Percentiles rank a stretch among this genome's conserved stretches.
phyloP scores from a whole-genome alignment of 2,329 filamentous ascomycete genomes.

The Diaporthe citri region DNA sequence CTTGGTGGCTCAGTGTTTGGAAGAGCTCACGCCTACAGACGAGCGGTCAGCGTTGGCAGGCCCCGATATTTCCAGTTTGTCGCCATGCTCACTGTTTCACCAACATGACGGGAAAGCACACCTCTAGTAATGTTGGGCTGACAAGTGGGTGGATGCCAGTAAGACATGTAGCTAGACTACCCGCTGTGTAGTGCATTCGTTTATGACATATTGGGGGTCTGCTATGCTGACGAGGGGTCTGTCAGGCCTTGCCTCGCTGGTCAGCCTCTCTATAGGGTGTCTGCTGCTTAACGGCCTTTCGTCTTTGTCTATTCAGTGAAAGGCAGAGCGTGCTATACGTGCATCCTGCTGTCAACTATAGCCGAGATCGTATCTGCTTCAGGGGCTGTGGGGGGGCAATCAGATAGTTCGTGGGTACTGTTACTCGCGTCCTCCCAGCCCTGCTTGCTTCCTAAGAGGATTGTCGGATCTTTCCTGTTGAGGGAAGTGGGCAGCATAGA shows the following conservation, averaged over 20 bases:
- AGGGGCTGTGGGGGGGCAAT: background rate
- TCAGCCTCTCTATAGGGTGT: background rate
- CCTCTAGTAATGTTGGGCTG: background rate
- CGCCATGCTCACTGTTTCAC: constrained; percentile 30
- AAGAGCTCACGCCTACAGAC: background rate
- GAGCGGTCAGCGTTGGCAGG: constrained; percentile 8
- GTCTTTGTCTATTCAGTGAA: background rate
- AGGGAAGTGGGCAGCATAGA: background rate
- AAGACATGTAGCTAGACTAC: constrained; percentile 17
- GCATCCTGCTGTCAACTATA: constrained; percentile 3
- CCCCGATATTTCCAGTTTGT: background rate
- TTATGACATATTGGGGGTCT: constrained; percentile 11
- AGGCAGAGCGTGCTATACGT: background rate
- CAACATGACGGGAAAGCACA: constrained; percentile 8
- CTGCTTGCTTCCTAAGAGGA: constrained; percentile 1
- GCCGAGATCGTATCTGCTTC: background rate
- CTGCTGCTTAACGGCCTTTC: background rate
- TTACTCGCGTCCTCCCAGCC: background rate
- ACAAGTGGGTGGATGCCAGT: background rate
- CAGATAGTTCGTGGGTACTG: background rate
- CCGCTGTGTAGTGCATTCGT: background rate
- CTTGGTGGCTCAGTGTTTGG: background rate
- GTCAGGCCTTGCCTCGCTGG: background rate
- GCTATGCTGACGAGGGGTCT: constrained; percentile 17
- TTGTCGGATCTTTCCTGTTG: background rate